Evolutionary conservation across 495 filamentous ascomycete genomes (phyloP).

Genomic region (Penicillium cinerascens): DNA sequence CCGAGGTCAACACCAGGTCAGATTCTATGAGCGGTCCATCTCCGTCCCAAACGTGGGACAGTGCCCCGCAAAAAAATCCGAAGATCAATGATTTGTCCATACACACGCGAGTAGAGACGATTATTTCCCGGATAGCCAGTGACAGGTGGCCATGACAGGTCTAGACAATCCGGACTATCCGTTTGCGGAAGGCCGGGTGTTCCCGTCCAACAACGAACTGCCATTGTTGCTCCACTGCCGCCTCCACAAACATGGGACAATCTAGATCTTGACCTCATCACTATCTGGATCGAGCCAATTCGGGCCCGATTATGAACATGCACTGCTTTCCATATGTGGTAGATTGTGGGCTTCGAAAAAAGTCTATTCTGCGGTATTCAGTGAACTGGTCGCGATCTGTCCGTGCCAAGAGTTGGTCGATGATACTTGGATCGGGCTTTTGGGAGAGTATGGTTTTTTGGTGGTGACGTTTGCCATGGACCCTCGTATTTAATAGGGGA

Average conservation of each 20-base stretch:
- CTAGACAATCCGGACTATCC: conserved; percentile 2
- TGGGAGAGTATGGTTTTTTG: no score
- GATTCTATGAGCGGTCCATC: not conserved
- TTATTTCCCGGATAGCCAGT: conserved; percentile 2
- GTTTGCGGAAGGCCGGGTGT: conserved; percentile 8
- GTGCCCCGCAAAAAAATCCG: not conserved
- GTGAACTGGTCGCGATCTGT: not conserved
- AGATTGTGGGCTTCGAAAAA: not conserved
- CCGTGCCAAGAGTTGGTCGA: conserved; percentile 6
- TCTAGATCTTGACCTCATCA: conserved; percentile 18
- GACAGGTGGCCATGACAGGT: not conserved
- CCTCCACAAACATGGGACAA: not conserved
- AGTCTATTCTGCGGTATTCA: not conserved
- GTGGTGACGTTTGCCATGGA: conserved; percentile 21
- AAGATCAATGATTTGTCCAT: not conserved
- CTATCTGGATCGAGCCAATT: no score
- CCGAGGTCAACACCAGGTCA: not conserved
- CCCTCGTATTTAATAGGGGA: conserved; percentile 4
- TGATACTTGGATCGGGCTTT: conserved; percentile 12
- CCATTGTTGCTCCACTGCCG: not conserved
- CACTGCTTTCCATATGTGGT: not conserved
- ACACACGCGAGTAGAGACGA: not conserved
- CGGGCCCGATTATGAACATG: no score
- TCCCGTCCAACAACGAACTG: conserved; percentile 1
- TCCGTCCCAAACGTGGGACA: not conserved